Percentiles rank a stretch among this genome's conserved stretches.
These are phyloP conservation scores for Phytophthora nicotianae DNA, from an alignment of 352 stramenopile species.

Conservation along the genomic window DNA sequence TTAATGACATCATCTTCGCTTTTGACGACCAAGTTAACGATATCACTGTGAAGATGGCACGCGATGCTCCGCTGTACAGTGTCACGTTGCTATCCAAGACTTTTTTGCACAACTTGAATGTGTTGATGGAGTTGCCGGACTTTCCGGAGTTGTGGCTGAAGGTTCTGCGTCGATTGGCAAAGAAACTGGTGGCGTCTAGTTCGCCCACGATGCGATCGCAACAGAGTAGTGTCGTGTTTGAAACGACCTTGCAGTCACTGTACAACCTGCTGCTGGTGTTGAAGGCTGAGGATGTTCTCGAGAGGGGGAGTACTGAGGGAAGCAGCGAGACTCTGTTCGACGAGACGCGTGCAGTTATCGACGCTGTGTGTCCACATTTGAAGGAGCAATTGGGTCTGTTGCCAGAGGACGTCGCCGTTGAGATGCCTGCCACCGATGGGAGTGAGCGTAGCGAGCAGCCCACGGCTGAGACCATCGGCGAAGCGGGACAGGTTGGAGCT, in stretches of 20 bases:
- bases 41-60: conserved; percentile 52
- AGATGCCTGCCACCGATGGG: conserved; percentile 16
- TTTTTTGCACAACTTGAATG: conserved; percentile 84
- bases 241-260: conserved; percentile 86
- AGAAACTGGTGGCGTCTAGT: conserved; percentile 61
- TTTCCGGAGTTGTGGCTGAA: conserved; percentile 83
- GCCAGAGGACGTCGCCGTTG: conserved; percentile 33
- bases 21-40: conserved; percentile 86
- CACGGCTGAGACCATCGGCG: conserved; percentile 1
- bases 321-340: conserved; percentile 65
- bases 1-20: conserved; percentile 87
- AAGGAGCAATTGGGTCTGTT: conserved; percentile 78
- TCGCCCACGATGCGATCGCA: conserved; percentile 39
- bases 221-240: conserved; percentile 72
- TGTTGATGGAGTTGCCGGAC: conserved; percentile 65
- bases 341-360: conserved; percentile 74
- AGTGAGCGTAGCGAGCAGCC: conserved; percentile 24
- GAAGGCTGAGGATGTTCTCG: conserved; percentile 78
- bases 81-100: conserved; percentile 88
- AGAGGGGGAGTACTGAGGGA: conserved; percentile 48
- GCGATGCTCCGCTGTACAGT: conserved; percentile 79
- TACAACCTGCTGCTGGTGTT: conserved; percentile 88
- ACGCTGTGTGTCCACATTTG: conserved; percentile 73
- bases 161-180: conserved; percentile 71
- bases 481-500: background rate